A percentile compares a stretch with the other conserved stretches of the same genome.
phyloP scores from a whole-genome alignment of 768 basidiomycete species.

The Leccinum uliginosum region DNA sequence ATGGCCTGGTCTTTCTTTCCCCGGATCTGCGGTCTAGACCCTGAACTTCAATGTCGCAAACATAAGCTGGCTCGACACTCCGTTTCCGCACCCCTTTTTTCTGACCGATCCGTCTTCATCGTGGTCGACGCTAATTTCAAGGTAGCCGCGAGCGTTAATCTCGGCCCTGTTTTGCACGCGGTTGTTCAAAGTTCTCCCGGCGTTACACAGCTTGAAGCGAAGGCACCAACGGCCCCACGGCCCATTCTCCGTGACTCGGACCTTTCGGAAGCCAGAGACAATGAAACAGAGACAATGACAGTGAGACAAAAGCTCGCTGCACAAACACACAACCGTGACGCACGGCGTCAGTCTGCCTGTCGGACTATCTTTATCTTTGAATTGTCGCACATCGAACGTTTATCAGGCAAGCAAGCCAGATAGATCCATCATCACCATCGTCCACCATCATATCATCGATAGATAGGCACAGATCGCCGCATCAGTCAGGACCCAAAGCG shows the following conservation, averaged over 20 bases:
- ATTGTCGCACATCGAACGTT: background rate
- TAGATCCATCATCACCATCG: background rate
- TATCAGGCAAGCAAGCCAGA: constrained; percentile 8
- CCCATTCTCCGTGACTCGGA: background rate
- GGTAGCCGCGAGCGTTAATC: background rate
- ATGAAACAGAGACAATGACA: background rate
- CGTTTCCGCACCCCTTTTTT: background rate
- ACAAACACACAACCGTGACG: background rate
- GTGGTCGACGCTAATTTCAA: background rate
- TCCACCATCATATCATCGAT: background rate
- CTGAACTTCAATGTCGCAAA: background rate
- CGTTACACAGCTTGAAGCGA: background rate
- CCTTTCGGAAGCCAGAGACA: background rate
- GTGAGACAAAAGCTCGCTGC: background rate
- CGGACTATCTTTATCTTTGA: constrained; percentile 3
- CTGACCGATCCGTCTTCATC: background rate
- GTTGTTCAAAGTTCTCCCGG: background rate
- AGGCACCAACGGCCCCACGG: background rate
- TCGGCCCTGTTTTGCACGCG: background rate
- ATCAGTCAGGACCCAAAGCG: background rate
- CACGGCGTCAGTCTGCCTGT: background rate
- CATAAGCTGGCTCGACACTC: background rate
- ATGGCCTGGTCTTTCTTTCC: background rate
- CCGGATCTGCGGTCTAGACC: background rate
- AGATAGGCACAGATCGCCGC: constrained; percentile 6